Evolutionary conservation across 163 green algal species (phyloP), one percentile per base, ranked within the genome.

Genomic region (Chloromonas sp.): DNA sequence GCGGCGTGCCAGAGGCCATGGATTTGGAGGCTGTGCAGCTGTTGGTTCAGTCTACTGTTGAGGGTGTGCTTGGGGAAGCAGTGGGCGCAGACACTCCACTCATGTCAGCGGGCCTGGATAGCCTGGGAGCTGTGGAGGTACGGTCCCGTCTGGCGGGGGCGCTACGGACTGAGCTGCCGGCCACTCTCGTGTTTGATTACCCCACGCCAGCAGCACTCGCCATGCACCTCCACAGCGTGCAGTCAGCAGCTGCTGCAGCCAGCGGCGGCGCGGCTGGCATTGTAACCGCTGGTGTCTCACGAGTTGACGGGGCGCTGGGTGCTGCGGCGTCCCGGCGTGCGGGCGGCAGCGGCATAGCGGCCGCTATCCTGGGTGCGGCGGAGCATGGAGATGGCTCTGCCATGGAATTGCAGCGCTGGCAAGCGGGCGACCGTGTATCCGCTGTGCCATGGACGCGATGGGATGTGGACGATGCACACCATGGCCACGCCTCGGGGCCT

Each of bases 111-210:
- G 88, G 85, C 57, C 60, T 89, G 79, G 93, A 96, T 86, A 92
- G 86, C 14, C 84, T 96, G 57, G 89, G 87, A 2, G 93, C 94
- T 0, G 90, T 95, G 1, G 95, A 98, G 89, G 86, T 98, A 70
- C 87, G 92, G 1, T 93, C 92, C 82, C 84, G 81, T 0, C 80
- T 98, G 62, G 83, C 90, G 61, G 3, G 60, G 1, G 70, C 15
- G 0, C 79, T 93, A n/a, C 86, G 87, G 1, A n/a, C 96, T 36
- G 89, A 94, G 70, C 89, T 97, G 78, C 91, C 94, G 0, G 87
- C 86, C 14, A 97, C 94, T 0, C 85, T 96, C n/a, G 87, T 94
- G 58, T 94, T 95, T 83, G 92, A 94, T 78, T 94, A 92, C 86
- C 92, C 92, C 70, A 93, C 89, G 0, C 79, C 76, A 60, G 81